Conservation (phyloP, 2,329 filamentous ascomycete species). For the Exophiala xenobiotica region DNA sequence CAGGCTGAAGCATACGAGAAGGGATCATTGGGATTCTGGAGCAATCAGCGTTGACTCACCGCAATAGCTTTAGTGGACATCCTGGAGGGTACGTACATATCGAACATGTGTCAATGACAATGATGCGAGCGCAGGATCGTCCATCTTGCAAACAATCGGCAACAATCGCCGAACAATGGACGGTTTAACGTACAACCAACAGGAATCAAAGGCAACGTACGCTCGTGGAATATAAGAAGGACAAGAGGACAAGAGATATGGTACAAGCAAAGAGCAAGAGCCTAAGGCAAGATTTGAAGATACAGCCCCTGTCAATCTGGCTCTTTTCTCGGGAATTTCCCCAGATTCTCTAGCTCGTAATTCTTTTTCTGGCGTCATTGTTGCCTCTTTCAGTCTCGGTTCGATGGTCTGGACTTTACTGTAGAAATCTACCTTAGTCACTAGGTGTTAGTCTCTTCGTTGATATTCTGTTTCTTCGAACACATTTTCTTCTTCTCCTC, state of each 20-base stretch:
- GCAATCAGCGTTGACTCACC: neutral
- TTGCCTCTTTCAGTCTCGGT: neutral
- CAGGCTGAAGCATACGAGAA: slow-evolving; percentile 87
- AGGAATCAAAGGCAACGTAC: too few relatives aligned
- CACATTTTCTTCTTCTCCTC: slow-evolving; percentile 2
- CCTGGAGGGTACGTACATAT: slow-evolving; percentile 64
- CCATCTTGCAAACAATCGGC: slow-evolving; percentile 18
- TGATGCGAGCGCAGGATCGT: slow-evolving; percentile 68
- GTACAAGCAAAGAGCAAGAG: too few relatives aligned
- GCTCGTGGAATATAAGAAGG: too few relatives aligned
- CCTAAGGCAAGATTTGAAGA: too few relatives aligned
- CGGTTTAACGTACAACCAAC: too few relatives aligned
- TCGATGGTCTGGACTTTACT: neutral
- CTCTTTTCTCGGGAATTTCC: neutral
- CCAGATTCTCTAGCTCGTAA: neutral
- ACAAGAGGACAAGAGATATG: too few relatives aligned
- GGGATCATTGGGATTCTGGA: slow-evolving; percentile 77
- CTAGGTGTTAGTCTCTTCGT: neutral
- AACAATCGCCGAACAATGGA: neutral
- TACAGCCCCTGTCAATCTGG: neutral
- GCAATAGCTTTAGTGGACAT: neutral
- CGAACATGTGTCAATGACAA: slow-evolving; percentile 93
- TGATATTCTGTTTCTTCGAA: neutral
- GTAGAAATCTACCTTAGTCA: neutral
- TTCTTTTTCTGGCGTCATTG: slow-evolving; percentile 1